Evolutionary conservation across 768 basidiomycete species (phyloP).

Genomic region (Psilocybe cubensis): DNA sequence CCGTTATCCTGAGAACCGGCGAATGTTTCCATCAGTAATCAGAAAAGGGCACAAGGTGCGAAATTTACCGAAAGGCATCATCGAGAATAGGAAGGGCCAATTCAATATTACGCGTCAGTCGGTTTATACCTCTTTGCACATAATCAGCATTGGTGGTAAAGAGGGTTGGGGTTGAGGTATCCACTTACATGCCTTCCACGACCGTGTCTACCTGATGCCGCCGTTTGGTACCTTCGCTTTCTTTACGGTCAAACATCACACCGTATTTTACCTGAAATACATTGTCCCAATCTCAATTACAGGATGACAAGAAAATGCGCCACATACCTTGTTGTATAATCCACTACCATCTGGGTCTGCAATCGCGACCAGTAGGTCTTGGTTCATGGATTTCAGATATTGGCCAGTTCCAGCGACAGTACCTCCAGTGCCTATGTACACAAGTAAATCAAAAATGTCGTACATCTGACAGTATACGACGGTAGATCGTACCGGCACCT

Average conservation of each 20-base stretch:
- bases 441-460: background rate
- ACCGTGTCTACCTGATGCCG: constrained; percentile 95
- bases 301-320: background rate
- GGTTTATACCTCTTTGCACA: constrained; percentile 80
- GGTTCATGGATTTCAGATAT: constrained; percentile 78
- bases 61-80: constrained; percentile 78
- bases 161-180: background rate
- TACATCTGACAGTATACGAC: background rate
- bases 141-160: background rate
- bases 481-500: constrained; percentile 69
- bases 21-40: background rate
- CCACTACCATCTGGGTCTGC: constrained; percentile 96
- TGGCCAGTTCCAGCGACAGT: constrained; percentile 87
- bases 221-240: constrained; percentile 92
- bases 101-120: constrained; percentile 89
- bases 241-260: constrained; percentile 93
- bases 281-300: background rate
- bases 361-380: constrained; percentile 69
- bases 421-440: constrained; percentile 82
- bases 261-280: constrained; percentile 74
- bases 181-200: constrained; percentile 83
- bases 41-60: background rate
- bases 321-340: constrained; percentile 83
- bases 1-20: constrained; percentile 75
- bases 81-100: constrained; percentile 84